A percentile compares a stretch with the other conserved stretches of the same genome.
Conservation (phyloP, 1,139 yeast genomes). For the Diutina pseudorugosa region DNA sequence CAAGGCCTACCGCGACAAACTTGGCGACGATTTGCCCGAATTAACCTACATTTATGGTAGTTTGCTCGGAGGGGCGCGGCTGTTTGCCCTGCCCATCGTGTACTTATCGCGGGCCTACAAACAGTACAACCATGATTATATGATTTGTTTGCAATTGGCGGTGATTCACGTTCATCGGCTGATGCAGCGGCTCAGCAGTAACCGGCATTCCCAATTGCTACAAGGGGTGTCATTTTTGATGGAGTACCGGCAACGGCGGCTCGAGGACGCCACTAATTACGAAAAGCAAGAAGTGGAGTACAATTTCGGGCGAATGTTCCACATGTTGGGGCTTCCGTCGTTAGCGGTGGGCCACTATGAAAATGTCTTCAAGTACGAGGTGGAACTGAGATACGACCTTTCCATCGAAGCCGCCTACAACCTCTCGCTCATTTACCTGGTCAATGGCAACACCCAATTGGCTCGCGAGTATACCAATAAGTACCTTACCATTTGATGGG, state of each 20-base stretch:
- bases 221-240: conserved; percentile 74
- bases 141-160: conserved; percentile 63
- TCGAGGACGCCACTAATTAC: conserved; percentile 25
- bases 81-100: conserved; percentile 68
- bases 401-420: conserved; percentile 80
- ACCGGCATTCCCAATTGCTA: conserved; percentile 74
- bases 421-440: conserved; percentile 57
- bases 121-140: conserved; percentile 61
- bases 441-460: conserved; percentile 51
- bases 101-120: conserved; percentile 53
- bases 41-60: conserved; percentile 70
- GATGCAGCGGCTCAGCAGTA: conserved; percentile 77
- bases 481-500: neutral
- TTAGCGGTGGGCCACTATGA: conserved; percentile 66
- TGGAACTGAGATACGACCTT: conserved; percentile 32
- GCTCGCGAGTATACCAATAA: neutral
- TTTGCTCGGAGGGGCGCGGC: conserved; percentile 68
- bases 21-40: conserved; percentile 50
- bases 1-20: conserved; percentile 22
- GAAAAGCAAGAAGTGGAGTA: conserved; percentile 72
- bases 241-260: conserved; percentile 48
- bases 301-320: conserved; percentile 78
- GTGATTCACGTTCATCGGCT: conserved; percentile 83
- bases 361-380: conserved; percentile 35
- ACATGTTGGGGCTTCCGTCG: conserved; percentile 62